Evolutionary conservation across 1,284 basidiomycete species (phyloP).

Genomic region (Ganoderma meredithae): DNA sequence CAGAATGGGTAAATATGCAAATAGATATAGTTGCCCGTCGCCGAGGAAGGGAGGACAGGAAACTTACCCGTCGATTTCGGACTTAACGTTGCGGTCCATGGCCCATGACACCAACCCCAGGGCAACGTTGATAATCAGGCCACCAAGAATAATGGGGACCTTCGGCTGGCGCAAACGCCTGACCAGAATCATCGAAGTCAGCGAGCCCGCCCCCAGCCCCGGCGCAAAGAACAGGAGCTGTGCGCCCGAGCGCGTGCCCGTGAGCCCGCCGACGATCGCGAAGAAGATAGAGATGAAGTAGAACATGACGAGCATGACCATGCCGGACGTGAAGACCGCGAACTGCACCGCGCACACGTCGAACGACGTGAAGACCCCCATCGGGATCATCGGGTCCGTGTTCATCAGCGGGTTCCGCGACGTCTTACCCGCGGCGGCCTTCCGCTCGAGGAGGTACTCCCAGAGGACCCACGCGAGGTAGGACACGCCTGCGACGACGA

Average conservation of each 20-base stretch:
- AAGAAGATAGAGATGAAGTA: conserved; percentile 62
- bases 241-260: conserved; percentile 48
- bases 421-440: conserved; percentile 19
- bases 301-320: conserved; percentile 60
- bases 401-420: conserved; percentile 37
- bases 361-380: conserved; percentile 45
- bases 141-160: conserved; percentile 49
- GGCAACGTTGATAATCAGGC: conserved; percentile 45
- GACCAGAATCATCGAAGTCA: conserved; percentile 41
- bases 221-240: conserved; percentile 59
- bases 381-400: conserved; percentile 52
- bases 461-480: conserved; percentile 47
- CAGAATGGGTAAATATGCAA: background rate
- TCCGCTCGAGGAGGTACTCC: conserved; percentile 49
- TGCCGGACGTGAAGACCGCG: conserved; percentile 49
- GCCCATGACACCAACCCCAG: conserved; percentile 53
- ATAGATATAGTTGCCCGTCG: background rate
- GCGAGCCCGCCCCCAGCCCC: conserved; percentile 47
- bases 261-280: conserved; percentile 49
- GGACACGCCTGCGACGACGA: conserved; percentile 50
- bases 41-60: background rate
- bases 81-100: conserved; percentile 46
- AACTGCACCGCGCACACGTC: conserved; percentile 50
- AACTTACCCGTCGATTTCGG: conserved; percentile 48
- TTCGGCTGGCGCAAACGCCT: conserved; percentile 45